These are phyloP conservation scores for Penicillium lividum DNA, from an alignment of 495 filamentous ascomycete genomes.

Conservation along the genomic window DNA sequence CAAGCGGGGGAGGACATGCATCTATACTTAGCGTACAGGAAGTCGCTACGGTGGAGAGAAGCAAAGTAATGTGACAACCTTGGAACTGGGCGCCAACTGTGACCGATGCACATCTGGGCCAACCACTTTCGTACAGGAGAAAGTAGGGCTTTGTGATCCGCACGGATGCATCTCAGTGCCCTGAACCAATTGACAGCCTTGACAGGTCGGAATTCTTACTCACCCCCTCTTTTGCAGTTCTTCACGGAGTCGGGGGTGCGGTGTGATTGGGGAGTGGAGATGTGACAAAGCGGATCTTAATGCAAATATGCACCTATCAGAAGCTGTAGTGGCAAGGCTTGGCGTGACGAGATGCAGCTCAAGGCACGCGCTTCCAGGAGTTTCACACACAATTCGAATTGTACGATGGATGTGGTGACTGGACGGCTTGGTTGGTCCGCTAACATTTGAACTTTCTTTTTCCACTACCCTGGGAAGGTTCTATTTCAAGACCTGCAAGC, in stretches of 20 bases:
- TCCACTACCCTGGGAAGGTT: not conserved
- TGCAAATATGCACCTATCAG: constrained; percentile 25
- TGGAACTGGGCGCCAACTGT: constrained; percentile 18
- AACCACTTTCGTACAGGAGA: not conserved
- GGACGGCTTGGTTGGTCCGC: not conserved
- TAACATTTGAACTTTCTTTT: not conserved
- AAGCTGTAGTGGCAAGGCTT: constrained; percentile 11
- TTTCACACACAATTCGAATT: constrained; percentile 23
- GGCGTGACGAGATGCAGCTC: constrained; percentile 34
- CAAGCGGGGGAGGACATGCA: constrained; percentile 20
- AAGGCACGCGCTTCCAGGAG: constrained; percentile 22
- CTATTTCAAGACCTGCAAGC: too few relatives aligned
- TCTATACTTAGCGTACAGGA: constrained; percentile 27
- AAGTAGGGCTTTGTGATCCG: constrained; percentile 22
- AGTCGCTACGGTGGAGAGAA: constrained; percentile 1
- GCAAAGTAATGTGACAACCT: constrained; percentile 9
- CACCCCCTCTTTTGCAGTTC: constrained; percentile 18
- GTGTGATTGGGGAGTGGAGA: constrained; percentile 27
- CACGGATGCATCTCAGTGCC: constrained; percentile 23
- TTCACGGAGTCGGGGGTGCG: constrained; percentile 16
- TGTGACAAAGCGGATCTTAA: constrained; percentile 30
- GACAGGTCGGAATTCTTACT: constrained; percentile 2
- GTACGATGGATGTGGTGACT: constrained; percentile 1
- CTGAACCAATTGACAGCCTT: constrained; percentile 16
- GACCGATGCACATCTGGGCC: constrained; percentile 14